Evolutionary conservation across 2,329 filamentous ascomycete genomes (phyloP), one percentile per base, ranked within the genome.

Genomic region (Neopestalotiopsis rosae): DNA sequence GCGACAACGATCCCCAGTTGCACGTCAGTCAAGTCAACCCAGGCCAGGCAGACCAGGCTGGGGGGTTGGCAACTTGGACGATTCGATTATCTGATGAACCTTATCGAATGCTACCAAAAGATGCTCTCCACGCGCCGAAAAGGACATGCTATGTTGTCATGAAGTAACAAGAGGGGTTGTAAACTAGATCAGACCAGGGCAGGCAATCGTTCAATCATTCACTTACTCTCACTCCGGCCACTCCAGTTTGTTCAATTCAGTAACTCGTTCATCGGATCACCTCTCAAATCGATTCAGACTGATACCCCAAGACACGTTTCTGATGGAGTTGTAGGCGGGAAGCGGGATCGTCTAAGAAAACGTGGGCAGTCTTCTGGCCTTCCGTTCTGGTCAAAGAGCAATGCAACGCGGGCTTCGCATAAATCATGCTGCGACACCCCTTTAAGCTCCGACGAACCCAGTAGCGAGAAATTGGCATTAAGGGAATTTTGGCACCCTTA

Each of bases 361-460:
- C 65, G 65, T 67, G 65, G 56, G 17, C 32, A 42, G 30, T 59
- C 34, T 61, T n/a, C 52, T 52, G n/a, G 65, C 65, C 65, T 67
- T 56, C 65, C 65, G 42, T 67, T 67, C 45, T 67, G 28, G 65
- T 67, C 65, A 67, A 20, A 67, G 20, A 17, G 24, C 65, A 61
- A 59, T 59, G 52, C 34, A 61, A 59, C 65, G 20, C 56, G 52
- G 20, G 6, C n/a, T n/a, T 24, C 56, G 65, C 65, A 67, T 67
- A 38, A 67, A 56, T 67, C 56, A 67, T 67, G 65, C 65, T 56
- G 56, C 65, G 45, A 34, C 63, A 66, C 52, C 65, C 65, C 65
- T 67, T 57, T 59, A 67, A 67, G 65, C 65, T 61, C 65, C 65
- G 65, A 67, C 65, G 38, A 67, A 67, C 65, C 65, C 52, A 58